Evolutionary conservation across 768 basidiomycete genomes (phyloP), one percentile per base, ranked within the genome.

Genomic region (Tubosaeta sp.): DNA sequence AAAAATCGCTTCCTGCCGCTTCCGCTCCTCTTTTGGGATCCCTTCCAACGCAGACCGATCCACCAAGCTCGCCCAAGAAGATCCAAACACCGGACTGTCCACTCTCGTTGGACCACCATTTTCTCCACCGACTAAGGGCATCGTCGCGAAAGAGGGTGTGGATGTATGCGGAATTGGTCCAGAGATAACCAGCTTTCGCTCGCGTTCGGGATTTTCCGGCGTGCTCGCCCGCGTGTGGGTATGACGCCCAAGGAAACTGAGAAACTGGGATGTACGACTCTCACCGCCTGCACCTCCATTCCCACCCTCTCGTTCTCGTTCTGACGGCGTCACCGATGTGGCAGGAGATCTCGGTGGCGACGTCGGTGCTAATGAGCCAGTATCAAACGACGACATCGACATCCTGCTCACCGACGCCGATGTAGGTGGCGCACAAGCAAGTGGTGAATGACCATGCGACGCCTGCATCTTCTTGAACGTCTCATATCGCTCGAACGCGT

Each of bases 51-150:
- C 91, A 30, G 83, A 80, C 56, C 83, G 84, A 60, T 96, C 90
- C 0, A 97, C 86, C 44, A 97, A 71, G 65, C 93, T 95, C 8
- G 90, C 85, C 95, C 95, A 98, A 0, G 92, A 93, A 81, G 93
- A 52, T 13, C 50, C 50, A 45, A 93, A 91, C 6, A 76, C 78
- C 5, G 84, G 79, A 63, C 80, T 84, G 1, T 68, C 73, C 39
- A 79, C 69, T 32, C 77, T 72, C 42, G 73, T 64, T 3, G 68
- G 65, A 30, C 52, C 54, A 7, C 30, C 25, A 2, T 12, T 12
- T n/a, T 50, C 57, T 13, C 49, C 55, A 7, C 46, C 40, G 5
- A 29, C 4, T 11, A 25, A 4, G 10, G 52, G 22, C 6, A 47
- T 16, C 4, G 16, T 16, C 11, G 40, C 45, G 3, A 38, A 55